Evolutionary conservation across 2,329 filamentous ascomycete genomes (phyloP).

Genomic region (Dichotomopilus funicola): DNA sequence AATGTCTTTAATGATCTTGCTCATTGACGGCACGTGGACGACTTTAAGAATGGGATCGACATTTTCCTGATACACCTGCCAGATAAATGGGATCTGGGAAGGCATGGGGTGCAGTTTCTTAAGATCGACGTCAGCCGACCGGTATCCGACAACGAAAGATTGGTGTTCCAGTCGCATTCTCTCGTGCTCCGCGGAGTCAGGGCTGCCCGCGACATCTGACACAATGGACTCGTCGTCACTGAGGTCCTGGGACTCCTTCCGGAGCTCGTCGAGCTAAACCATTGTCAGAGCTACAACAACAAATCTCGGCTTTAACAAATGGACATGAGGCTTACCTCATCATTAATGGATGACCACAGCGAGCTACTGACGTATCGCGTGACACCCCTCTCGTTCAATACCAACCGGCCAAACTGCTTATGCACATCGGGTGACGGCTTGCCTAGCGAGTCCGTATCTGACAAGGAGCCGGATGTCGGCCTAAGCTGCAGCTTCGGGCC

Average conservation of each 20-base stretch:
- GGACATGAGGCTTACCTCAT: conserved; percentile 48
- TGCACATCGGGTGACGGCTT: conserved; percentile 34
- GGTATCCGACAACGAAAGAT: conserved; percentile 66
- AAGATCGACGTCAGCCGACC: conserved; percentile 63
- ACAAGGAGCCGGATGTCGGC: conserved; percentile 15
- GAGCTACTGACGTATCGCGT: conserved; percentile 69
- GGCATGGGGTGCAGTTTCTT: conserved; percentile 57
- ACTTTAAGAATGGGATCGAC: conserved; percentile 68
- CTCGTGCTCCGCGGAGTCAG: conserved; percentile 36
- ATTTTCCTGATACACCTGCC: conserved; percentile 66
- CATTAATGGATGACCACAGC: conserved; percentile 70
- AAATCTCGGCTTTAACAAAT: neutral
- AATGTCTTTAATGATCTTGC: conserved; percentile 54
- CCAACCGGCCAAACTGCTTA: conserved; percentile 59
- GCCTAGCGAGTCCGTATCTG: conserved; percentile 16
- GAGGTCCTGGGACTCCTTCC: conserved; percentile 43
- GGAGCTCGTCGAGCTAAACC: conserved; percentile 38
- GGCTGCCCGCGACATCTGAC: conserved; percentile 53
- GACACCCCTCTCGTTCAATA: conserved; percentile 61
- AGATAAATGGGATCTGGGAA: conserved; percentile 59
- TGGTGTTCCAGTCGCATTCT: conserved; percentile 50
- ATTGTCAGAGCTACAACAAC: neutral
- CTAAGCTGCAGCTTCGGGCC: conserved; percentile 15
- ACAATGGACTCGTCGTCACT: conserved; percentile 51
- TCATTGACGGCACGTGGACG: conserved; percentile 62